Base-by-base conservation (phyloP, 225 moss, liverwort and hornwort genomes). In the Takakia lepidozioides region DNA sequence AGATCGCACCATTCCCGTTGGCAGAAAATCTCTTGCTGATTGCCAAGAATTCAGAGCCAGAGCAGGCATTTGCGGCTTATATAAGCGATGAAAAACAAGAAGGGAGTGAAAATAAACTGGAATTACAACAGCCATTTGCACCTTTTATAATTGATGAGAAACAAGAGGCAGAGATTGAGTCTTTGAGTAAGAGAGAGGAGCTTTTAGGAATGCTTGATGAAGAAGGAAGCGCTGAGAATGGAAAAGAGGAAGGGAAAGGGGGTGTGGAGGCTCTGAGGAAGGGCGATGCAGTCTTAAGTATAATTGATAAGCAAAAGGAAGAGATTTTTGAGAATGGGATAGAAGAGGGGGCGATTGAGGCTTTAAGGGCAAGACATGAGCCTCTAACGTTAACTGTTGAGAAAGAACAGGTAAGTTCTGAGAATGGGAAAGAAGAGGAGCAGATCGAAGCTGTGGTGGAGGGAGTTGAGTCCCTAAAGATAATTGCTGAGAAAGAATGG, bases 1-100 rank as follows among this genome's bases (percentile, higher is more conserved):
- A 66, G 59, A 73, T 73, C 57, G 49, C 60, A 46, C 69, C 73
- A 49, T 73, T 73, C 29, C 78, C 73, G 19, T 48, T 37, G 73
- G 66, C 69, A 56, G 52, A 69, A 63, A 69, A 73, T 62, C 42
- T 66, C 15, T 21, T 66, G 15, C 69, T 62, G 28, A 38, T 62
- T 21, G 58, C 69, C 8, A 70, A 66, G 56, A 43, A 62, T 46
- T 63, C 65, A 52, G 67, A 67, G 29, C 54, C 39, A 38, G 27
- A 37, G 32, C 23, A 52, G 44, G 43, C 68, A 26, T 37, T 65
- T 30, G 49, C 52, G 25, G 32, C n/a, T n/a, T n/a, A n/a, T n/a
- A n/a, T 66, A 35, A 54, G 59, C 53, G 56, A 56, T 21, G 49
- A 32, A 13, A 10, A n/a, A 45, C 58, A 36, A 32, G 69, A 53